A percentile compares a stretch with the other conserved stretches of the same genome.
These are phyloP conservation scores for Sporobolomyces pararoseus DNA, from an alignment of 768 basidiomycete species.

Conservation along the genomic window DNA sequence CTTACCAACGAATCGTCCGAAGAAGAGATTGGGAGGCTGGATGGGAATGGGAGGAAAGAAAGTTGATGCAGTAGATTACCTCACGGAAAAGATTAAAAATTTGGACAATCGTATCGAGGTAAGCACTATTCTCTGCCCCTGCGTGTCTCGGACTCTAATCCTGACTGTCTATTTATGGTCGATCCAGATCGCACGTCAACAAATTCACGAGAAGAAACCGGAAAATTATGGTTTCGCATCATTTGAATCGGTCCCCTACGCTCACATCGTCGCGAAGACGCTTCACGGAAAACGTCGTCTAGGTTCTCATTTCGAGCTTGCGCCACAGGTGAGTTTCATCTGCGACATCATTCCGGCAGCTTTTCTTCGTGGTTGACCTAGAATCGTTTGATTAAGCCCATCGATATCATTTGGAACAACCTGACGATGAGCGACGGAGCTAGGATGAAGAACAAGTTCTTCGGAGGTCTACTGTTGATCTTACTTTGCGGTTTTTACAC, in stretches of 20 bases:
- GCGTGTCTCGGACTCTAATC: constrained; percentile 53
- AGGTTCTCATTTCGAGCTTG: constrained; percentile 66
- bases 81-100: constrained; percentile 53
- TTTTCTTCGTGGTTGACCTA: not conserved
- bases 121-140: constrained; percentile 33
- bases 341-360: not conserved
- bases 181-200: constrained; percentile 53
- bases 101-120: constrained; percentile 59
- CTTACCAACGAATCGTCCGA: constrained; percentile 75
- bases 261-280: constrained; percentile 74
- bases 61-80: constrained; percentile 77
- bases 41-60: constrained; percentile 77
- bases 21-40: constrained; percentile 69
- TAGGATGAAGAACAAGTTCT: constrained; percentile 61
- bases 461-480: constrained; percentile 75
- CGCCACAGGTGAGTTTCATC: constrained; percentile 61
- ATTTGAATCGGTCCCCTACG: constrained; percentile 68
- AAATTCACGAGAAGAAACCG: constrained; percentile 54
- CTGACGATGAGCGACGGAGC: constrained; percentile 69
- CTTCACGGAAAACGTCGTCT: constrained; percentile 67
- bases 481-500: constrained; percentile 91
- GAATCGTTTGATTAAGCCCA: constrained; percentile 1
- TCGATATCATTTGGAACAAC: constrained; percentile 74
- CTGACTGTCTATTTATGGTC: not conserved
- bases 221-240: constrained; percentile 72